These are phyloP conservation scores for Austropuccinia psidii DNA, from an alignment of 1,284 basidiomycete species.

Conservation along the genomic window DNA sequence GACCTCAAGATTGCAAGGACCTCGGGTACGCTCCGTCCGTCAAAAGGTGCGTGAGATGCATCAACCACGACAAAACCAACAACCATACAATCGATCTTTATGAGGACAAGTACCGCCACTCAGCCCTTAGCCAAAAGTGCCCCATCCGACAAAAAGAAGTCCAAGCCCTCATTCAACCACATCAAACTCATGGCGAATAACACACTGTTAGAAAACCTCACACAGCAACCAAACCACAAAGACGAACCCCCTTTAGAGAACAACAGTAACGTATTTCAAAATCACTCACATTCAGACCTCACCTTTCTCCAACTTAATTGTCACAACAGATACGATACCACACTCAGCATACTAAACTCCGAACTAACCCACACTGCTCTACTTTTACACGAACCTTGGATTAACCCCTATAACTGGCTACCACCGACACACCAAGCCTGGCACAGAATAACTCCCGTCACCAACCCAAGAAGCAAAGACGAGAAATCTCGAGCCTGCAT, in stretches of 20 bases:
- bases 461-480: neutral
- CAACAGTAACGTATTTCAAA: no score
- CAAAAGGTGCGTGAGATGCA: no score
- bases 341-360: neutral
- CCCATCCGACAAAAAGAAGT: no score
- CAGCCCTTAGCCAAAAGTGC: neutral
- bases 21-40: no score
- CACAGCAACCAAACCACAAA: no score
- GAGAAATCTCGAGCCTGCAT: neutral
- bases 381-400: conserved; percentile 4
- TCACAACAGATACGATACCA: conserved; percentile 9
- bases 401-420: neutral
- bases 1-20: neutral
- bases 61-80: no score
- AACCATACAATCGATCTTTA: no score
- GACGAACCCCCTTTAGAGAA: no score
- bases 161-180: no score
- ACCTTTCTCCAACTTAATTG: conserved; percentile 17
- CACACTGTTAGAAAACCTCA: no score
- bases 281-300: no score
- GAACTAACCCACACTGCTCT: neutral
- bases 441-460: neutral
- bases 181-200: no score
- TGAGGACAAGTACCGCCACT: neutral
- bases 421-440: neutral